A percentile compares a stretch with the other conserved stretches of the same genome.
phyloP scores from a whole-genome alignment of 202 grass and related monocot genomes.

The Setaria italica region DNA sequence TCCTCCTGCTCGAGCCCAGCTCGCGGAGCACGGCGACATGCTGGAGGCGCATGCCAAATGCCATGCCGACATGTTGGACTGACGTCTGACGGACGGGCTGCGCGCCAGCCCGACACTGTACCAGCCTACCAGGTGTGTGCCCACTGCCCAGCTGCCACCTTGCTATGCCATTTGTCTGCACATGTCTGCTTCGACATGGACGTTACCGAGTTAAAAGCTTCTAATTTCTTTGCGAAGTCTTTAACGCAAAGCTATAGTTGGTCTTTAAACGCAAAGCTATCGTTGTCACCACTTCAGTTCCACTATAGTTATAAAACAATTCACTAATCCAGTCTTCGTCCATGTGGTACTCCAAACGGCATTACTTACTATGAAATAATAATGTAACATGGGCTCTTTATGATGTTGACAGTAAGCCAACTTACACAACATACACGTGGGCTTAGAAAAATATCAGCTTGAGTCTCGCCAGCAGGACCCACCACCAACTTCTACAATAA shows the following conservation, averaged over 20 bases:
- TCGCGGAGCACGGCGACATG: no score
- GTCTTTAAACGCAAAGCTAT: background rate
- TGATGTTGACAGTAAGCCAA: background rate
- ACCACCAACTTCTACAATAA: background rate
- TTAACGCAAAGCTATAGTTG: background rate
- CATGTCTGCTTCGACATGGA: background rate
- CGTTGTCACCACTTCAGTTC: background rate
- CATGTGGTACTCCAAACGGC: background rate
- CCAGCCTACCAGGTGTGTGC: slow-evolving; percentile 18
- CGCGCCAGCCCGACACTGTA: background rate
- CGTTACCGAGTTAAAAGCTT: background rate
- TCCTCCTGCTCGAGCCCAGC: background rate
- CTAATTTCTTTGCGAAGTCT: background rate
- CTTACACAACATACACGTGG: background rate
- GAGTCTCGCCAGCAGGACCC: background rate
- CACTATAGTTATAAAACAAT: slow-evolving; percentile 4
- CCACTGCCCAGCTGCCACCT: background rate
- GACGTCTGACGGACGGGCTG: background rate
- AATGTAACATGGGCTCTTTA: slow-evolving; percentile 10
- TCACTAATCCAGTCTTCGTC: background rate
- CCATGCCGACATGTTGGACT: background rate
- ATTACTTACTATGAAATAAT: background rate
- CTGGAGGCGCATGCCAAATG: no score
- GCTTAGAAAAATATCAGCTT: slow-evolving; percentile 2
- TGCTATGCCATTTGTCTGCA: background rate